phyloP scores from a whole-genome alignment of 2,329 filamentous ascomycete genomes.

The Calycina herbarum region DNA sequence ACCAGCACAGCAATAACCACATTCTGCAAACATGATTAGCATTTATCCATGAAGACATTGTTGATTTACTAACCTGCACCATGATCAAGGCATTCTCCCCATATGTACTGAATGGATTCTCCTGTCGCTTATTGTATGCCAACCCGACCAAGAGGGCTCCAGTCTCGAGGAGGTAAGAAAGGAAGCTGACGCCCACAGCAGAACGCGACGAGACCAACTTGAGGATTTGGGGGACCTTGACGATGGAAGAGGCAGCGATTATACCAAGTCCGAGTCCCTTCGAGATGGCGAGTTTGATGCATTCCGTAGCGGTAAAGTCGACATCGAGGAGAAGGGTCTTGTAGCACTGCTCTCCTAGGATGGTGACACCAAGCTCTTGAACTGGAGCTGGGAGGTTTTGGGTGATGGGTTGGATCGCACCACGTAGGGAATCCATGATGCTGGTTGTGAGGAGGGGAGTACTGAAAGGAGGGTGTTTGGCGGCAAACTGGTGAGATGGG shows the following conservation, averaged over 20 bases:
- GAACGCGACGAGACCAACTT: conserved; percentile 84
- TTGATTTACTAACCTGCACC: conserved; percentile 46
- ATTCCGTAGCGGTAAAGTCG: conserved; percentile 72
- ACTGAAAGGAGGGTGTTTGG: not conserved
- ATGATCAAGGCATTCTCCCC: conserved; percentile 93
- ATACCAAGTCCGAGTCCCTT: conserved; percentile 94
- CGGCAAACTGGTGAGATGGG: not conserved
- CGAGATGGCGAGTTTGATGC: conserved; percentile 85
- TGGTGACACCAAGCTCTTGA: conserved; percentile 70
- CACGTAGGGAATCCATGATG: conserved; percentile 61
- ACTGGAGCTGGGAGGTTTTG: conserved; percentile 73
- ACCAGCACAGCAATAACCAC: conserved; percentile 85
- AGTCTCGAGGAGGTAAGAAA: conserved; percentile 92
- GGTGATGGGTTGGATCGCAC: conserved; percentile 66
- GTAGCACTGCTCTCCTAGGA: conserved; percentile 86
- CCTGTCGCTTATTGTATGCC: conserved; percentile 87
- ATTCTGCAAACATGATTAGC: conserved; percentile 56
- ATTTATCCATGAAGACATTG: not conserved
- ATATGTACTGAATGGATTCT: conserved; percentile 94
- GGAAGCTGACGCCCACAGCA: conserved; percentile 80
- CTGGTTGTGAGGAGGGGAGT: not conserved
- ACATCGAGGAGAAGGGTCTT: conserved; percentile 81
- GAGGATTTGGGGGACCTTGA: conserved; percentile 96
- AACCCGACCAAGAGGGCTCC: conserved; percentile 83
- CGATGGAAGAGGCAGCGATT: conserved; percentile 82